These are phyloP conservation scores for Cnidoscolus chayamansa DNA, from an alignment of 441 rosid species.

Conservation along the genomic window DNA sequence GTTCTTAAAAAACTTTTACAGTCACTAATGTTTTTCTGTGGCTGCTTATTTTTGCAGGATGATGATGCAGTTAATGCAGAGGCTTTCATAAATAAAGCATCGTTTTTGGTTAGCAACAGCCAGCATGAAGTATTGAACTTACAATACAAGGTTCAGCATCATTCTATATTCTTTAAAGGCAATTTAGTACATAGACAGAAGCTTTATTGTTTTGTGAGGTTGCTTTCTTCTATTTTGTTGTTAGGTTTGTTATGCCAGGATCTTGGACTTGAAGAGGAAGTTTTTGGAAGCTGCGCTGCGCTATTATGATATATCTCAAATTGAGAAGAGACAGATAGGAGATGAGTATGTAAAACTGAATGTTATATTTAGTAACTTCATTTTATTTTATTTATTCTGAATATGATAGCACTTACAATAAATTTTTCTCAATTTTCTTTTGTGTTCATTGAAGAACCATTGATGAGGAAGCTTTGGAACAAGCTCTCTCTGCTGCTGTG, in stretches of 20 bases:
- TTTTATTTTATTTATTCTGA: constrained; percentile 1
- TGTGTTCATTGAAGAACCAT: constrained; percentile 55
- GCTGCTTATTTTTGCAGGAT: constrained; percentile 49
- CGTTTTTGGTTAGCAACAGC: constrained; percentile 94
- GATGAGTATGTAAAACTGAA: constrained; percentile 65
- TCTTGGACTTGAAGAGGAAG: constrained; percentile 96
- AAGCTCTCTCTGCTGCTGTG: constrained; percentile 92
- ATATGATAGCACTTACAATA: background rate
- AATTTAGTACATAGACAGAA: constrained; percentile 8
- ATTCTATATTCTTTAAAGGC: constrained; percentile 2
- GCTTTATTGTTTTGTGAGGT: constrained; percentile 11
- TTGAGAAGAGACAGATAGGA: constrained; percentile 90
- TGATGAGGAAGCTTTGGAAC: constrained; percentile 91
- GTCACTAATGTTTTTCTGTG: background rate
- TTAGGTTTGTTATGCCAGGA: constrained; percentile 96
- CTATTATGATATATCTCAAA: constrained; percentile 90
- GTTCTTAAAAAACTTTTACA: constrained; percentile 2
- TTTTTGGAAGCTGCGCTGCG: constrained; percentile 97
- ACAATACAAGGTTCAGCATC: constrained; percentile 72
- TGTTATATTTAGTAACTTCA: background rate
- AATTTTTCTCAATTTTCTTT: background rate
- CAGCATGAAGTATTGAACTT: constrained; percentile 89
- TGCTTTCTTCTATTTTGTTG: constrained; percentile 14
- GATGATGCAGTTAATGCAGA: constrained; percentile 98
- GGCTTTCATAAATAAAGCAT: constrained; percentile 94